Percentiles rank a stretch among this genome's conserved stretches.
Evolutionary conservation across 2,329 filamentous ascomycete genomes (phyloP).

Genomic region (Fusarium beomiforme): DNA sequence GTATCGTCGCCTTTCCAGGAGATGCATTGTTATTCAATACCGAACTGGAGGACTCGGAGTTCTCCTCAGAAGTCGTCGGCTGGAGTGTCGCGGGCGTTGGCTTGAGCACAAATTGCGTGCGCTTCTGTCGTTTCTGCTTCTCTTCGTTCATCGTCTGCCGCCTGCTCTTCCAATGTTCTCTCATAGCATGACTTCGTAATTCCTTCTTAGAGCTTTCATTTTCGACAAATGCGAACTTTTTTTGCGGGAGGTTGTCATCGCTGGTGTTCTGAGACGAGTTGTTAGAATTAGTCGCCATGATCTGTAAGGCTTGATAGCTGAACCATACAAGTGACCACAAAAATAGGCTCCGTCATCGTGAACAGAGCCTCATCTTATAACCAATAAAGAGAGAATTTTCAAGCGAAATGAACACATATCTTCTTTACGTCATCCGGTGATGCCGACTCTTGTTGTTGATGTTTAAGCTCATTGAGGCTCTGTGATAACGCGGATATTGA

Average conservation of each 20-base stretch:
- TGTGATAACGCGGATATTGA: not conserved
- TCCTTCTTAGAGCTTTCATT: not conserved
- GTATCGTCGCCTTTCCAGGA: not conserved
- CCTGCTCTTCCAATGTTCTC: constrained; percentile 49
- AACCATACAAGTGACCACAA: not conserved
- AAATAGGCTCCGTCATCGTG: not conserved
- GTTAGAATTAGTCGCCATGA: not conserved
- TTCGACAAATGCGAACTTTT: not conserved
- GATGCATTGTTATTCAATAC: not conserved
- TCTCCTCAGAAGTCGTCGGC: not conserved
- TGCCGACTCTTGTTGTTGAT: not conserved
- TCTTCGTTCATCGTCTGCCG: constrained; percentile 18
- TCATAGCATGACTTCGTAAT: constrained; percentile 49
- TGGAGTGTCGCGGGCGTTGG: not conserved
- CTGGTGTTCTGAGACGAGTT: not conserved
- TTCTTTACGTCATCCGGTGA: not conserved
- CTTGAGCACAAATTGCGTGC: not conserved
- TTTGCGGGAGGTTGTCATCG: not conserved
- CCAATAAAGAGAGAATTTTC: not conserved
- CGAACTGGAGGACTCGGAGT: not conserved
- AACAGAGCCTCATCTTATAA: not conserved
- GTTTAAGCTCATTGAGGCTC: not conserved
- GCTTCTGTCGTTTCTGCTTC: constrained; percentile 21
- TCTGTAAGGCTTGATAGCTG: not conserved
- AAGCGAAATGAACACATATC: not conserved